phyloP scores from a whole-genome alignment of 2,329 filamentous ascomycete species.

The Gaeumannomyces tritici region DNA sequence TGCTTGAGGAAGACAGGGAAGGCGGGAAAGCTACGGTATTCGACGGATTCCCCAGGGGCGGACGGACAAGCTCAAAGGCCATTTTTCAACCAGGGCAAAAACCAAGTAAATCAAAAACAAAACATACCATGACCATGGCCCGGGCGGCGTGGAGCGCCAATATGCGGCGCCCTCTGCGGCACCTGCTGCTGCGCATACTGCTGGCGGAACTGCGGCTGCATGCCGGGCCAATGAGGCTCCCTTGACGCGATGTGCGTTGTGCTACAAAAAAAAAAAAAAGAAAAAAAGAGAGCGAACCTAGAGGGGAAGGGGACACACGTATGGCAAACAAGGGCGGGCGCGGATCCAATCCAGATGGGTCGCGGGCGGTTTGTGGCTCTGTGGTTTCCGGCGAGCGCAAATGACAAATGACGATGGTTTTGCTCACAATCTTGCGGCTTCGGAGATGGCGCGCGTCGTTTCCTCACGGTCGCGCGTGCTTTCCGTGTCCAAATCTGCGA shows the following conservation, averaged over 20 bases:
- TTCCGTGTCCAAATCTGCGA: background rate
- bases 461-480: background rate
- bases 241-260: background rate
- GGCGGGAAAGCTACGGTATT: background rate
- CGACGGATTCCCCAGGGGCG: background rate
- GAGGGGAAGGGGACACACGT: background rate
- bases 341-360: background rate
- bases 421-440: background rate
- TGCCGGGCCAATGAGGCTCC: slow-evolving; percentile 14
- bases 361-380: background rate
- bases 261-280: background rate
- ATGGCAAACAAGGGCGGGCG: background rate
- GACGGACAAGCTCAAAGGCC: background rate
- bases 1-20: background rate
- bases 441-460: background rate
- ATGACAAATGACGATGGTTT: background rate
- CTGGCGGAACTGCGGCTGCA: slow-evolving; percentile 43
- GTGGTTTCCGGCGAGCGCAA: background rate
- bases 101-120: background rate
- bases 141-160: slow-evolving; percentile 37
- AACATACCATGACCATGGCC: slow-evolving; percentile 36
- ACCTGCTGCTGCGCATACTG: slow-evolving; percentile 31
- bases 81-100: background rate
- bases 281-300: background rate
- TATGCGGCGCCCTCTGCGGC: slow-evolving; percentile 38